phyloP scores from a whole-genome alignment of 495 filamentous ascomycete genomes.

The Penicillium steckii region DNA sequence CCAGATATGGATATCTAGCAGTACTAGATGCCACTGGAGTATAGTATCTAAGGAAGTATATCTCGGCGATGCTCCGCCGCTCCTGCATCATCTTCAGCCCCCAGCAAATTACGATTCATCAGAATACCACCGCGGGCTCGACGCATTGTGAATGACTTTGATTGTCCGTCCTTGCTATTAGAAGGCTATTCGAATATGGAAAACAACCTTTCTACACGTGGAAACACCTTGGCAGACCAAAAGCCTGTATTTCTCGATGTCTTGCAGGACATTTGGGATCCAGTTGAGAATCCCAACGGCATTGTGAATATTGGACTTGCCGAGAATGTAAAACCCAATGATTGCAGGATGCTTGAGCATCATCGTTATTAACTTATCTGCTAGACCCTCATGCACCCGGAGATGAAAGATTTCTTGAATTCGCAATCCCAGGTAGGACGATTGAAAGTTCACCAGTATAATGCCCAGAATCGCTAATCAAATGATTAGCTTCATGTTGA shows the following conservation, averaged over 20 bases:
- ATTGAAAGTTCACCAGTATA: not conserved
- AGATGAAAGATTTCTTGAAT: conserved; percentile 15
- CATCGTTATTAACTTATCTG: not conserved
- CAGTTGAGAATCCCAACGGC: conserved; percentile 19
- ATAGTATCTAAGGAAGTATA: not conserved
- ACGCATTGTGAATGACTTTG: not conserved
- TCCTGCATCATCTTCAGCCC: too few relatives aligned
- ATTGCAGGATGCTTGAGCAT: not conserved
- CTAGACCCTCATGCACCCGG: conserved; percentile 14
- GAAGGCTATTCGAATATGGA: too few relatives aligned
- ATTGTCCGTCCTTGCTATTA: too few relatives aligned
- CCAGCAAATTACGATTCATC: too few relatives aligned
- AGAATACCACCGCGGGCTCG: not conserved
- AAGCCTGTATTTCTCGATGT: conserved; percentile 13
- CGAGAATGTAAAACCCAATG: conserved; percentile 10
- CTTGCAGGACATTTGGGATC: conserved; percentile 13
- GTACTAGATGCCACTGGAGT: not conserved
- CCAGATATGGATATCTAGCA: too few relatives aligned
- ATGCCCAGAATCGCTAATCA: not conserved
- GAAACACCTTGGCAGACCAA: conserved; percentile 4
- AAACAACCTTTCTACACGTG: conserved; percentile 9
- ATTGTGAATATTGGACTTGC: conserved; percentile 21
- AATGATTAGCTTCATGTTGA: conserved; percentile 5
- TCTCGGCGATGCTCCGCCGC: too few relatives aligned
- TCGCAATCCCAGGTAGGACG: conserved; percentile 11